Evolutionary conservation across 2,329 filamentous ascomycete genomes (phyloP), one percentile per base, ranked within the genome.

Genomic region (Ophiocordyceps sinensis): DNA sequence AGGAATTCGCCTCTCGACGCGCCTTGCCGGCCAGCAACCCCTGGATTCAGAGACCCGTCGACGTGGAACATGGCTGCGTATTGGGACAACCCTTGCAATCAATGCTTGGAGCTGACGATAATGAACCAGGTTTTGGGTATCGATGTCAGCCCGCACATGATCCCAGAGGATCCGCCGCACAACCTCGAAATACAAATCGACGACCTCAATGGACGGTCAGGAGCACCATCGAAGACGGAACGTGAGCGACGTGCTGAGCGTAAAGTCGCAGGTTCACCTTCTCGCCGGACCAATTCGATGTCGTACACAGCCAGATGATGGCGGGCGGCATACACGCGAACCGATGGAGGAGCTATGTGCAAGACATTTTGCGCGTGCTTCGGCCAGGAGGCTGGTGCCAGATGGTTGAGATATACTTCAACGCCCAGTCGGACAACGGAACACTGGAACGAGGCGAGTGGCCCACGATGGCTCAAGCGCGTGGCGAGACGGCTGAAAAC

Each of bases 391-490:
- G 88, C 1, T 94, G 86, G 85, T 73, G 83, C 44, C 86, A 94
- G 54, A 79, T 94, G 71, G 75, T 85, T n/a, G 88, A 94, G 55
- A 74, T 88, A 51, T 86, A 93, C 53, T 81, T 80, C 58, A 85
- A 86, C 48, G 78, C 85, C 23, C 88, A 94, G 57, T 94, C 85
- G 1, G 78, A 89, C 50, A 93, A 85, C 51, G 86, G 86, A 5
- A 77, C 75, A n/a, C 63, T 91, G 50, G 79, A 75, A 11, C 70
- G 79, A 39, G 68, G 76, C 71, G 53, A 58, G 68, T 38, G 15
- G 14, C 35, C 17, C 8, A 5, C 1, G 10, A 28, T 31, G 28
- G 15, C 23, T 3, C 23, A 9, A 26, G 6, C 23, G 23, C 5
- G 23, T 7, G 23, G 23, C 23, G 23, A 26, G 23, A 5, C 23